These are phyloP conservation scores for Petunia hybrid DNA, from an alignment of 305 asterid genomes.

Conservation along the genomic window DNA sequence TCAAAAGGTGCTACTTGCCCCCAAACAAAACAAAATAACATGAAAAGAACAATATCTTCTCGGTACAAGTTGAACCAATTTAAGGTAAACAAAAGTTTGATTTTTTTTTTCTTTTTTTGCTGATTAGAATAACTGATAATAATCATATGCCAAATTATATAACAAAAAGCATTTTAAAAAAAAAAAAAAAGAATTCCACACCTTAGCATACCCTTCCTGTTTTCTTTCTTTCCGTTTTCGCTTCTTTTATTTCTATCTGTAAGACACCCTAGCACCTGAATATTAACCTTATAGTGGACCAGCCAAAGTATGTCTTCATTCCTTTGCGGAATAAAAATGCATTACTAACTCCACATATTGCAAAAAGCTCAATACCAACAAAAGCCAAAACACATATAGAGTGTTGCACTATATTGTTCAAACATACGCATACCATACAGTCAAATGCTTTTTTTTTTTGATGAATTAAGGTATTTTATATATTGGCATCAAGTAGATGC, in stretches of 20 bases:
- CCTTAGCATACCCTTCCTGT: background rate
- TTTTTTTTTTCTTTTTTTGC: no score
- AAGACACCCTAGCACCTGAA: conserved; percentile 26
- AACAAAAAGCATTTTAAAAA: background rate
- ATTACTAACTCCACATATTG: background rate
- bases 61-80: background rate
- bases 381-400: background rate
- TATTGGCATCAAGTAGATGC: no score
- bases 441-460: no score
- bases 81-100: conserved; percentile 16
- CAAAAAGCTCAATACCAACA: background rate
- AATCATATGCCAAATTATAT: background rate
- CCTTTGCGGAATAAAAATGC: background rate
- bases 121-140: background rate
- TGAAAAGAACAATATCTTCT: conserved; percentile 6
- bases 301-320: background rate
- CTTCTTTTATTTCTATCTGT: background rate
- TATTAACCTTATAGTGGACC: background rate
- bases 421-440: conserved; percentile 7
- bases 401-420: conserved; percentile 15
- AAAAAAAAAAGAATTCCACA: background rate
- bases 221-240: background rate
- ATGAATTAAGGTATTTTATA: no score
- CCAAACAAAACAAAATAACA: background rate
- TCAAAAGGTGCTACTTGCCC: conserved; percentile 2